phyloP scores from a whole-genome alignment of 495 filamentous ascomycete genomes.

The Aspergillus egyptiacus region DNA sequence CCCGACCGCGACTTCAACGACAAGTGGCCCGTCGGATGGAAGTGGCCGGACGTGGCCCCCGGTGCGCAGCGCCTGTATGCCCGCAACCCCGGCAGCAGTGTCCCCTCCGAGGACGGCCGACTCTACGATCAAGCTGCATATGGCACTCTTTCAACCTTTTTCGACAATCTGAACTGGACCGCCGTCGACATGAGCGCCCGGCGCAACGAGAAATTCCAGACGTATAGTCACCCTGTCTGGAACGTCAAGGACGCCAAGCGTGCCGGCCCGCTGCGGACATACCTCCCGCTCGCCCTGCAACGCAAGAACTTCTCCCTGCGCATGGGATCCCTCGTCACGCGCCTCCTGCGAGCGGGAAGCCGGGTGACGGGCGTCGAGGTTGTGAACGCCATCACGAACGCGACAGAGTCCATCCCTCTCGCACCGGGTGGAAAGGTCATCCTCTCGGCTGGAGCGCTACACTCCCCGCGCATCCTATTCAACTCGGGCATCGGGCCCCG shows the following conservation, averaged over 20 bases:
- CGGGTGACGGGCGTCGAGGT: slow-evolving; percentile 61
- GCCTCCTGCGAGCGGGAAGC: slow-evolving; percentile 55
- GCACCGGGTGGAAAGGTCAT: slow-evolving; percentile 56
- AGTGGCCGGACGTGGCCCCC: slow-evolving; percentile 50
- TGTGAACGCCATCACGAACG: slow-evolving; percentile 46
- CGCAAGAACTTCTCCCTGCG: slow-evolving; percentile 61
- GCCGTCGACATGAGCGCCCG: slow-evolving; percentile 51
- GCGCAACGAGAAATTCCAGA: slow-evolving; percentile 58
- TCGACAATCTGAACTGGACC: slow-evolving; percentile 51
- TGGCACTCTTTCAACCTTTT: slow-evolving; percentile 45
- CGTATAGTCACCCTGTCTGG: slow-evolving; percentile 55
- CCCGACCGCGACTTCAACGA: slow-evolving; percentile 60
- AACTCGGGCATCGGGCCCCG: slow-evolving; percentile 55
- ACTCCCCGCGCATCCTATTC: slow-evolving; percentile 61
- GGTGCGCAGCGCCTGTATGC: slow-evolving; percentile 54
- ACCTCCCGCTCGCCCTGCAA: slow-evolving; percentile 56
- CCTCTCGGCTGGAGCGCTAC: slow-evolving; percentile 60
- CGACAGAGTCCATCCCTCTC: slow-evolving; percentile 53
- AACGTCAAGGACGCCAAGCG: slow-evolving; percentile 61
- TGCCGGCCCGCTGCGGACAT: slow-evolving; percentile 63
- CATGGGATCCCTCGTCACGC: slow-evolving; percentile 56
- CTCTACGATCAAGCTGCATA: slow-evolving; percentile 61
- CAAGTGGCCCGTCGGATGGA: slow-evolving; percentile 66
- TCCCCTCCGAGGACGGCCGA: slow-evolving; percentile 59
- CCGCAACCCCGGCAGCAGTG: slow-evolving; percentile 61